Percentiles rank a stretch among this genome's conserved stretches.
Evolutionary conservation across 129 eudicot genomes (phyloP).

Genomic region (Flaveria brownii): DNA sequence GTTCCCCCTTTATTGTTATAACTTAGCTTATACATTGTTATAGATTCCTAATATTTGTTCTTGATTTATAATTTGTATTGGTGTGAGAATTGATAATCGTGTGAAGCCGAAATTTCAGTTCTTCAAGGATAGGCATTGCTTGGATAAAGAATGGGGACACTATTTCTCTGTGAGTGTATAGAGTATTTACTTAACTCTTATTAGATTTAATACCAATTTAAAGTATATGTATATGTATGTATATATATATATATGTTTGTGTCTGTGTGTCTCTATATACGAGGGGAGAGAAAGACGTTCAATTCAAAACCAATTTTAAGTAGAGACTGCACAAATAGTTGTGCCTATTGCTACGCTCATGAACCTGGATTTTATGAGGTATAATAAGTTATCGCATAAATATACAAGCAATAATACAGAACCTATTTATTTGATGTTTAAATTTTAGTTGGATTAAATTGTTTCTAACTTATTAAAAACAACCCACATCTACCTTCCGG

Average conservation of each 20-base stretch:
- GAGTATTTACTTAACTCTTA: slow-evolving; percentile 9
- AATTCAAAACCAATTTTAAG: background rate
- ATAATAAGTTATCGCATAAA: no score
- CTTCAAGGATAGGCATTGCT: slow-evolving; percentile 93
- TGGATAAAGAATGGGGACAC: no score
- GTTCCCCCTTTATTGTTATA: background rate
- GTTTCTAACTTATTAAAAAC: no score
- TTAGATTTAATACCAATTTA: background rate
- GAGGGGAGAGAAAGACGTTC: background rate
- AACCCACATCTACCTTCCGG: no score
- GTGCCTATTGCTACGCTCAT: background rate
- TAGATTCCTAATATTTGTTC: background rate
- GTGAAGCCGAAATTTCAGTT: slow-evolving; percentile 46
- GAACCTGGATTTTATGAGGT: no score
- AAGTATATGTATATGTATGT: background rate
- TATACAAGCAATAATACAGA: no score
- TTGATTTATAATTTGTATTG: background rate
- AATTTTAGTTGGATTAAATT: no score
- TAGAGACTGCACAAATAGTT: background rate
- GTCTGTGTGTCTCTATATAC: background rate
- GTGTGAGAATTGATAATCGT: background rate
- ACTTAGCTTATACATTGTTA: background rate
- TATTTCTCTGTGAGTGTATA: slow-evolving; percentile 77
- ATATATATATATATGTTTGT: background rate
- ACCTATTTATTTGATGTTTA: no score